Evolutionary conservation across 2,329 filamentous ascomycete genomes (phyloP).

Genomic region (Chaetomium sp.): DNA sequence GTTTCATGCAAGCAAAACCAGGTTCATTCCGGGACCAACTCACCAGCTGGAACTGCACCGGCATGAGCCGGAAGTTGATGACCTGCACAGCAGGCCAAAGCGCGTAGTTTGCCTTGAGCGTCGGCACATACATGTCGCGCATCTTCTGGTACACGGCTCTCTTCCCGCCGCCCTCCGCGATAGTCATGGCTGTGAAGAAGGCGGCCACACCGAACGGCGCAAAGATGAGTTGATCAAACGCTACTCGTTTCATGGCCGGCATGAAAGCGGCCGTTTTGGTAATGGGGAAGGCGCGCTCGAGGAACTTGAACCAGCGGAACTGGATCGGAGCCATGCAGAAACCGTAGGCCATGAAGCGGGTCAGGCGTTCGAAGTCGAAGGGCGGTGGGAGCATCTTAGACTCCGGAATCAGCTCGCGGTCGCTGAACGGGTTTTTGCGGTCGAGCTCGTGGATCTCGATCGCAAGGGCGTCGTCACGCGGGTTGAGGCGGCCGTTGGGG

Average conservation of each 20-base stretch:
- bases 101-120: constrained; percentile 92
- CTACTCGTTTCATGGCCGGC: constrained; percentile 86
- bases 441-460: constrained; percentile 90
- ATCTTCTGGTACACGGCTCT: constrained; percentile 82
- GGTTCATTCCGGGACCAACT: constrained; percentile 45
- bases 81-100: constrained; percentile 96
- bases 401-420: constrained; percentile 66
- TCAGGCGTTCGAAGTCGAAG: constrained; percentile 94
- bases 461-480: constrained; percentile 70
- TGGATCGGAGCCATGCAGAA: constrained; percentile 95
- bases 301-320: constrained; percentile 92
- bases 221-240: constrained; percentile 90
- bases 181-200: constrained; percentile 96
- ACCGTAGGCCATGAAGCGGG: constrained; percentile 95
- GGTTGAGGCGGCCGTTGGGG: constrained; percentile 56
- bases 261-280: constrained; percentile 72
- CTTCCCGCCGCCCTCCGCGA: constrained; percentile 87
- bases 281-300: constrained; percentile 81
- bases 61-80: constrained; percentile 94
- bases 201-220: constrained; percentile 81
- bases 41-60: constrained; percentile 94
- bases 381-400: constrained; percentile 69
- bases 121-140: constrained; percentile 89
- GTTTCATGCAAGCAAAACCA: constrained; percentile 16
- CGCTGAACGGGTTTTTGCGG: constrained; percentile 71